A percentile compares a stretch with the other conserved stretches of the same genome.
Evolutionary conservation across 73 alveolate species (phyloP).

Genomic region (Symbiodinium natans): DNA sequence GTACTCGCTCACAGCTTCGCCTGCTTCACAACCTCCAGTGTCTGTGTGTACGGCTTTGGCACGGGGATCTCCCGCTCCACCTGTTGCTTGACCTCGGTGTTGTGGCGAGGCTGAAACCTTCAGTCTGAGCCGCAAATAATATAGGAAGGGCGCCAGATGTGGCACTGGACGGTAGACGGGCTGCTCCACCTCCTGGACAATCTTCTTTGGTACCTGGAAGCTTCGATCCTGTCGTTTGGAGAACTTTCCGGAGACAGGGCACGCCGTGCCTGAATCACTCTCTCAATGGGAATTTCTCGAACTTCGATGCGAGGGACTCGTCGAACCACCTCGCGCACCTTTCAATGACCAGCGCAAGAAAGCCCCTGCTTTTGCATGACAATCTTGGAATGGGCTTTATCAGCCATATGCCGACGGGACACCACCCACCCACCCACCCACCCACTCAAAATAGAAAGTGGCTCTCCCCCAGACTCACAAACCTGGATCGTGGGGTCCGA

Average conservation of each 20-base stretch:
- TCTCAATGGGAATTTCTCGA: conserved; percentile 80
- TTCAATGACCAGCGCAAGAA: no score
- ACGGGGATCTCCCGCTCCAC: conserved; percentile 76
- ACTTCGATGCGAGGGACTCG: conserved; percentile 69
- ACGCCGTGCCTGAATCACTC: conserved; percentile 54
- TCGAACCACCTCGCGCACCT: conserved; percentile 84
- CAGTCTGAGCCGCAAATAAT: background rate
- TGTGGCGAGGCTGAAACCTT: background rate
- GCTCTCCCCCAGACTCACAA: no score
- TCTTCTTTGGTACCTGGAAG: conserved; percentile 67
- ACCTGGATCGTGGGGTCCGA: no score
- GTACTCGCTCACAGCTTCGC: no score
- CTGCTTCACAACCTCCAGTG: conserved; percentile 82
- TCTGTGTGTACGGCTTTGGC: conserved; percentile 49
- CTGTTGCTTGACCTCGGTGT: conserved; percentile 29
- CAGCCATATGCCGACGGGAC: no score
- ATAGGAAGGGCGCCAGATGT: conserved; percentile 12
- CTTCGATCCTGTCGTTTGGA: background rate
- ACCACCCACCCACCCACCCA: no score
- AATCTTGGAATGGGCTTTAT: no score
- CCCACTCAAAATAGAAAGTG: no score
- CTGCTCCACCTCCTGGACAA: conserved; percentile 65
- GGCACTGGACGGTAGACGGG: conserved; percentile 87
- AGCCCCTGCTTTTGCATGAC: no score
- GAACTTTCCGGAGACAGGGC: background rate